These are phyloP conservation scores for Aspergillus novofumigatus DNA, from an alignment of 2,329 filamentous ascomycete species.

Conservation along the genomic window DNA sequence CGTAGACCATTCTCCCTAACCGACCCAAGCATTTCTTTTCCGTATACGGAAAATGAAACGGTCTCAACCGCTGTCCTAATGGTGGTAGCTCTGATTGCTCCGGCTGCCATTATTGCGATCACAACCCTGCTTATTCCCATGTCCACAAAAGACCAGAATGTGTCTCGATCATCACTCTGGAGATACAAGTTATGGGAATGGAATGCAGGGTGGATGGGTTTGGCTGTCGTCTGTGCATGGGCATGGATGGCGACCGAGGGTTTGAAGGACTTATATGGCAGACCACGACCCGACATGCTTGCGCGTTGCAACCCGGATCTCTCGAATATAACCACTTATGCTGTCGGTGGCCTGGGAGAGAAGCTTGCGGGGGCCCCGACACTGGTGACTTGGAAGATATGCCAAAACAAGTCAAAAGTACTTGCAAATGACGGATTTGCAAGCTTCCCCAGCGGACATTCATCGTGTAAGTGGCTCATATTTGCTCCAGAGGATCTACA, in stretches of 20 bases:
- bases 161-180: constrained; percentile 65
- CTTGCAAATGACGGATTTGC: constrained; percentile 74
- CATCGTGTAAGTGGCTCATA: constrained; percentile 52
- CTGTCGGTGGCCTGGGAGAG: constrained; percentile 59
- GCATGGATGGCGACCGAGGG: constrained; percentile 79
- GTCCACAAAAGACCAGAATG: constrained; percentile 58
- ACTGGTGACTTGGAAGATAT: constrained; percentile 73
- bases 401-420: constrained; percentile 57
- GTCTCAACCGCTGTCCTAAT: constrained; percentile 64
- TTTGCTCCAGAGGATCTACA: not conserved
- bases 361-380: constrained; percentile 55
- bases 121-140: constrained; percentile 70
- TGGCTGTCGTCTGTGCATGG: constrained; percentile 66
- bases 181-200: constrained; percentile 85
- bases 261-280: constrained; percentile 71
- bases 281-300: constrained; percentile 61
- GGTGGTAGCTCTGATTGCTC: constrained; percentile 60
- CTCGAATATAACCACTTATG: constrained; percentile 54
- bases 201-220: constrained; percentile 78
- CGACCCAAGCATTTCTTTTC: constrained; percentile 76
- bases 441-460: constrained; percentile 75
- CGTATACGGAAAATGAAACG: constrained; percentile 65
- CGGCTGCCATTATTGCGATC: constrained; percentile 63
- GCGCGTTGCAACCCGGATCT: constrained; percentile 74
- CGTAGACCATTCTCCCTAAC: constrained; percentile 67